Evolutionary conservation across 2,329 filamentous ascomycete genomes (phyloP).

Genomic region (Aspergillus neotritici): DNA sequence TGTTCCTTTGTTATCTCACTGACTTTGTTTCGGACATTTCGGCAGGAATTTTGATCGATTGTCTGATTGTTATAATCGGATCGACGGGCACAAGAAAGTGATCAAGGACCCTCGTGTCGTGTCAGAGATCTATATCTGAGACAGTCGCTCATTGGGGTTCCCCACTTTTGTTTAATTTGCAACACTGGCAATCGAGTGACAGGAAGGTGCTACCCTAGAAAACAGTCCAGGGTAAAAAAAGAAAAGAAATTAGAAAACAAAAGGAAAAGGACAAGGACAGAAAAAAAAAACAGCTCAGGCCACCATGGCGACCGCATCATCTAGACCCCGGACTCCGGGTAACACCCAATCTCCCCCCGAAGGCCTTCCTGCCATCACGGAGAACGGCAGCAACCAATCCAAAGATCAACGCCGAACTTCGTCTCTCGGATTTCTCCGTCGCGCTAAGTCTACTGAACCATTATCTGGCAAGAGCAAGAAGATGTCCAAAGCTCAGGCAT

Average conservation of each 20-base stretch:
- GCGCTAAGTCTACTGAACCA: slow-evolving; percentile 61
- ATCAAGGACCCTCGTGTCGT: slow-evolving; percentile 8
- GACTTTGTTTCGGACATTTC: too few relatives aligned
- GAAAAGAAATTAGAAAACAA: too few relatives aligned
- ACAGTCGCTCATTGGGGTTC: slow-evolving; percentile 15
- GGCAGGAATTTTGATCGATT: too few relatives aligned
- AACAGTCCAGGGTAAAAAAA: too few relatives aligned
- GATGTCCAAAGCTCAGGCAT: slow-evolving; percentile 33
- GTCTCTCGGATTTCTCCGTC: slow-evolving; percentile 57
- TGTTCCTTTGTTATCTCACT: too few relatives aligned
- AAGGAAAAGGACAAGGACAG: too few relatives aligned
- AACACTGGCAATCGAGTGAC: slow-evolving; percentile 12
- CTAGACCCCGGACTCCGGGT: slow-evolving; percentile 34
- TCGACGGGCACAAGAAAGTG: background rate
- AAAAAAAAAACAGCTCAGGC: slow-evolving; percentile 2
- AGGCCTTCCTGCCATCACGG: slow-evolving; percentile 30
- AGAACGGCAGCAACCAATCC: slow-evolving; percentile 25
- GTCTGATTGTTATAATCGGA: too few relatives aligned
- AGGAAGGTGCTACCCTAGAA: slow-evolving; percentile 13
- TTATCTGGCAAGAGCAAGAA: slow-evolving; percentile 45
- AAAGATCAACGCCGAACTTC: slow-evolving; percentile 39
- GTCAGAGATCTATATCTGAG: slow-evolving; percentile 16
- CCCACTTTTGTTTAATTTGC: slow-evolving; percentile 14
- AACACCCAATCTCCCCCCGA: slow-evolving; percentile 28
- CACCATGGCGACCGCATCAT: slow-evolving; percentile 31